These are phyloP conservation scores for Lenzites betulinus DNA, from an alignment of 768 basidiomycete species.

Conservation along the genomic window DNA sequence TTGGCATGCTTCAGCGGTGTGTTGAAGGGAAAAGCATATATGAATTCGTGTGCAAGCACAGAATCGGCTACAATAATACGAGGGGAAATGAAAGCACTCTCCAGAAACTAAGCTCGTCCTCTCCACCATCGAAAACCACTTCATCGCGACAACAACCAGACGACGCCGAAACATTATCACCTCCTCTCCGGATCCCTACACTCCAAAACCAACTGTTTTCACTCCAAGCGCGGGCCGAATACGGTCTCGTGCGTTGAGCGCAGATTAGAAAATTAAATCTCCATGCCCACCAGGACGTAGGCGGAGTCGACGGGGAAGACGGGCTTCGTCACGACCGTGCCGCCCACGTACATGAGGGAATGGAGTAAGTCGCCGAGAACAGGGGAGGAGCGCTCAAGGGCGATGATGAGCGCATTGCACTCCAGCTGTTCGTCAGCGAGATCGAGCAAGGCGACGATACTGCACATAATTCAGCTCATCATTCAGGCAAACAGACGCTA, in stretches of 20 bases:
- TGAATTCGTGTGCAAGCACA: background rate
- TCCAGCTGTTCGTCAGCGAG: conserved; percentile 82
- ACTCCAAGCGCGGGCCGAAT: background rate
- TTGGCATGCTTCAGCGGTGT: no score
- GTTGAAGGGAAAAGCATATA: background rate
- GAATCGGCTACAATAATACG: background rate
- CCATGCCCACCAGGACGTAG: conserved; percentile 84
- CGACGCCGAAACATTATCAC: conserved; percentile 7
- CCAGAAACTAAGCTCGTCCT: background rate
- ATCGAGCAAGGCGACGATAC: conserved; percentile 85
- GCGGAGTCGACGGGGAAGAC: conserved; percentile 74
- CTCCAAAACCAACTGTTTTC: background rate
- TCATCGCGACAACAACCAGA: background rate
- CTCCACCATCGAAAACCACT: background rate
- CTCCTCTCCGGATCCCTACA: background rate
- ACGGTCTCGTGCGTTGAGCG: background rate
- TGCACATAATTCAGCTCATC: conserved; percentile 33
- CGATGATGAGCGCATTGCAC: conserved; percentile 79
- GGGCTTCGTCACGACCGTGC: conserved; percentile 79
- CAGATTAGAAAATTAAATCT: conserved; percentile 49
- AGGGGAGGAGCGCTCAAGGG: conserved; percentile 71
- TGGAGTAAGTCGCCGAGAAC: conserved; percentile 77
- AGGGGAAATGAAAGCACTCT: background rate
- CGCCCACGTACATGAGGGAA: conserved; percentile 92
- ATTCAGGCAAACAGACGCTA: background rate